A percentile compares a stretch with the other conserved stretches of the same genome.
Evolutionary conservation across 805 yeast genomes (phyloP).

Genomic region (Candida nemodendra): DNA sequence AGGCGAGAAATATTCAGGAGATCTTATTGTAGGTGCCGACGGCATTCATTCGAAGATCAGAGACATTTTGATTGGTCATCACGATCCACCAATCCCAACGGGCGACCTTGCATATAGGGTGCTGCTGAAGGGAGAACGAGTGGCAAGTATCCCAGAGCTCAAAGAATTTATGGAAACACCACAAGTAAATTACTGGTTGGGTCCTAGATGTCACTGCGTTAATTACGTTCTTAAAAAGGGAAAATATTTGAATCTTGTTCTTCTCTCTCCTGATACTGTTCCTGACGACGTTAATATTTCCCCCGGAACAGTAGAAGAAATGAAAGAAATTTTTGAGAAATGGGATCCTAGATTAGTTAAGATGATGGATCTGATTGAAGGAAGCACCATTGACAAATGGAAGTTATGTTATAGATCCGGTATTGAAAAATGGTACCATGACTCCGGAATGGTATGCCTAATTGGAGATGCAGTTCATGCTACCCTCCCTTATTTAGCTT

Average conservation of each 20-base stretch:
- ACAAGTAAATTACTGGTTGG: constrained; percentile 34
- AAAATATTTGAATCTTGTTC: constrained; percentile 29
- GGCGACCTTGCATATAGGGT: constrained; percentile 34
- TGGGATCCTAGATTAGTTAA: constrained; percentile 31
- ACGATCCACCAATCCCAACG: constrained; percentile 29
- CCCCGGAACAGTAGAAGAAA: constrained; percentile 27
- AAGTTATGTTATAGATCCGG: constrained; percentile 28
- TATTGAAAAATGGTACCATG: constrained; percentile 30
- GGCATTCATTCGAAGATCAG: constrained; percentile 28
- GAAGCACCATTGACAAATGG: constrained; percentile 28
- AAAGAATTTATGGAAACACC: constrained; percentile 20
- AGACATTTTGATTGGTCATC: constrained; percentile 20
- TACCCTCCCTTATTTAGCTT: constrained; percentile 34
- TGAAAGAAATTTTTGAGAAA: constrained; percentile 21
- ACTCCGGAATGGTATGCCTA: constrained; percentile 25
- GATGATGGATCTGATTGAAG: constrained; percentile 22
- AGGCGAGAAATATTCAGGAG: constrained; percentile 16
- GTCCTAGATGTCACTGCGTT: constrained; percentile 32
- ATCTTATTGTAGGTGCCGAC: constrained; percentile 31
- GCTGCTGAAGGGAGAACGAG: constrained; percentile 18
- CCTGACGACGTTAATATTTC: constrained; percentile 20
- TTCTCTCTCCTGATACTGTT: constrained; percentile 32
- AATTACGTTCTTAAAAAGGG: constrained; percentile 31
- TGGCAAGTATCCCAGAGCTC: constrained; percentile 22
- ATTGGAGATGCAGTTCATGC: constrained; percentile 37